Conservation (phyloP, 768 basidiomycete species). For the Dioszegia hungarica region DNA sequence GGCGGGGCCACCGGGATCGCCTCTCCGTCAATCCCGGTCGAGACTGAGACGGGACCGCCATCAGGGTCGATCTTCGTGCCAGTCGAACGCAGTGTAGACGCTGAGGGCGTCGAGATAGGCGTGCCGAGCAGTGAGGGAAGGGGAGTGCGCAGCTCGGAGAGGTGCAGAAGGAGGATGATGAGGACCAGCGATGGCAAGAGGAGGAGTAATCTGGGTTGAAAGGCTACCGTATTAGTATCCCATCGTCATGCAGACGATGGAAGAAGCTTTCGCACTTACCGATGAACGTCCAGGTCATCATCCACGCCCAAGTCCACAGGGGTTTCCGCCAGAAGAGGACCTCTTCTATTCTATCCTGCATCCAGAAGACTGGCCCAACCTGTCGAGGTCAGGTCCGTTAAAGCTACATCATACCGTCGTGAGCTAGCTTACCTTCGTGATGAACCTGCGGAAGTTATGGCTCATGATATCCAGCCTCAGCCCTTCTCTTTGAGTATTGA, state of each 20-base stretch:
- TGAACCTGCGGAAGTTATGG: conserved; percentile 74
- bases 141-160: conserved; percentile 55
- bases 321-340: conserved; percentile 70
- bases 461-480: conserved; percentile 73
- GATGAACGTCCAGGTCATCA: conserved; percentile 69
- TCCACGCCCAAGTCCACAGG: conserved; percentile 72
- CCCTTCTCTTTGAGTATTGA: conserved; percentile 51
- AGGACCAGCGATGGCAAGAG: conserved; percentile 64
- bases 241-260: too few relatives aligned
- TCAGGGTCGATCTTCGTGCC: conserved; percentile 7
- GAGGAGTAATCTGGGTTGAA: conserved; percentile 67
- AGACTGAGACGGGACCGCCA: neutral
- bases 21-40: conserved; percentile 29
- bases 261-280: too few relatives aligned
- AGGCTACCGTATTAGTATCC: conserved; percentile 55
- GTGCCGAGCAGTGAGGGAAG: conserved; percentile 28
- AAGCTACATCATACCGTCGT: neutral
- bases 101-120: conserved; percentile 5
- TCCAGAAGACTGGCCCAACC: conserved; percentile 76
- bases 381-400: neutral
- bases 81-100: conserved; percentile 10
- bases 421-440: conserved; percentile 53
- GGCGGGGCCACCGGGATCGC: conserved; percentile 30
- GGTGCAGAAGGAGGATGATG: conserved; percentile 63
- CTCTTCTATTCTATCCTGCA: conserved; percentile 83